Evolutionary conservation across 108 stramenopile species (phyloP).

Genomic region (Seminavis robusta): DNA sequence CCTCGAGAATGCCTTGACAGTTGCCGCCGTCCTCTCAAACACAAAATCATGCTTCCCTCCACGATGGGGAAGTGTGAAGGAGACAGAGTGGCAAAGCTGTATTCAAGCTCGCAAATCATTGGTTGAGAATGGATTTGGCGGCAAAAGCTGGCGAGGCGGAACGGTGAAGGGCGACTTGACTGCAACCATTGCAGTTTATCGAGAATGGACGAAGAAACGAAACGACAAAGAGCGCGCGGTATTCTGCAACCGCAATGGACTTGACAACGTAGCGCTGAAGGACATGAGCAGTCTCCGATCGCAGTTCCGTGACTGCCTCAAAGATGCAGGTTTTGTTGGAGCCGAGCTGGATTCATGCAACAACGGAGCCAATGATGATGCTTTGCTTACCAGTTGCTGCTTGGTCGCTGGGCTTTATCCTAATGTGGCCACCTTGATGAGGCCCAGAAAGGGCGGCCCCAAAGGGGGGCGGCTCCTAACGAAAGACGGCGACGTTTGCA

Average conservation of each 20-base stretch:
- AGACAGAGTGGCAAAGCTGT: not conserved
- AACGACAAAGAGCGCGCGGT: slow-evolving; percentile 13
- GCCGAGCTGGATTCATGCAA: slow-evolving; percentile 7
- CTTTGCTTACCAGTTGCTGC: slow-evolving; percentile 52
- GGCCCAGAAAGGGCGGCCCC: slow-evolving; percentile 36
- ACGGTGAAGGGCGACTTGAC: slow-evolving; percentile 63
- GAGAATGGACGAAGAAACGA: slow-evolving; percentile 31
- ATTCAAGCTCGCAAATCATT: slow-evolving; percentile 26
- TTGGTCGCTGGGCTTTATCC: slow-evolving; percentile 68
- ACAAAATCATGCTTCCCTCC: slow-evolving; percentile 45
- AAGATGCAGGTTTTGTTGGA: slow-evolving; percentile 47
- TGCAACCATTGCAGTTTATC: slow-evolving; percentile 54
- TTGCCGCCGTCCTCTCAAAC: slow-evolving; percentile 56
- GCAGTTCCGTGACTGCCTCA: slow-evolving; percentile 43
- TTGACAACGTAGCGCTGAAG: slow-evolving; percentile 32
- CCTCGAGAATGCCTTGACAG: slow-evolving; percentile 66
- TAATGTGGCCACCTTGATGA: slow-evolving; percentile 52
- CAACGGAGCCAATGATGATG: slow-evolving; percentile 41
- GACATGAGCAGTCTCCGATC: slow-evolving; percentile 41
- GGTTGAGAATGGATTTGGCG: slow-evolving; percentile 63
- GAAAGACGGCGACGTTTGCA: slow-evolving; percentile 41
- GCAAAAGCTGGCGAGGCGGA: slow-evolving; percentile 40
- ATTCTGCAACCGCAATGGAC: slow-evolving; percentile 35
- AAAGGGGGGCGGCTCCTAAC: slow-evolving; percentile 47
- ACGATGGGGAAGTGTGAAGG: not conserved